phyloP scores from a whole-genome alignment of 2,329 filamentous ascomycete species.

The Zasmidium angulare region DNA sequence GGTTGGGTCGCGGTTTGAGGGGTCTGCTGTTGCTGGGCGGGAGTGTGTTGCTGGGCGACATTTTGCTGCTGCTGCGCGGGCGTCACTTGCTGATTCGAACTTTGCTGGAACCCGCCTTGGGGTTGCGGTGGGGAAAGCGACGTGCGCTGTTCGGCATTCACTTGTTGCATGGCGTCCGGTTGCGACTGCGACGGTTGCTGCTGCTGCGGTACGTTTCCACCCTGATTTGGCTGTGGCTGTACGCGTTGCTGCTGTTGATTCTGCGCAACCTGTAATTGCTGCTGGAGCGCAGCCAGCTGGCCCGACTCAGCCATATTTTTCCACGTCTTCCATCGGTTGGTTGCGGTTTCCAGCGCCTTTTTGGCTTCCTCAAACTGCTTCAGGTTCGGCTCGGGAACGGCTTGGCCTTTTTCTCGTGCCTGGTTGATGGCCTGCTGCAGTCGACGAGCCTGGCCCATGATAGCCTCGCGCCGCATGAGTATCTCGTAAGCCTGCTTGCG shows the following conservation, averaged over 20 bases:
- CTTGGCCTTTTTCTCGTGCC: conserved; percentile 12
- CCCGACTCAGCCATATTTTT: conserved; percentile 18
- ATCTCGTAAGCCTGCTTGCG: conserved; percentile 7
- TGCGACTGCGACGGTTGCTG: conserved; percentile 23
- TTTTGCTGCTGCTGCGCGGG: conserved; percentile 19
- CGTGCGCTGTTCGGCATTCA: conserved; percentile 14
- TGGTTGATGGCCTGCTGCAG: conserved; percentile 12
- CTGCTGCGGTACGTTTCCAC: conserved; percentile 19
- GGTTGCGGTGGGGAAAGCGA: conserved; percentile 19
- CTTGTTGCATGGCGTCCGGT: conserved; percentile 11
- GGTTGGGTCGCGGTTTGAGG: conserved; percentile 30
- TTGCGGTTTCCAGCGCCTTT: conserved; percentile 12
- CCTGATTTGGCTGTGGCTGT: conserved; percentile 22
- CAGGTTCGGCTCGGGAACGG: conserved; percentile 9
- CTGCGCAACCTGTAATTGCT: neutral
- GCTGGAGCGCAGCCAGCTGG: conserved; percentile 9
- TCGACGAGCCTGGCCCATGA: conserved; percentile 11
- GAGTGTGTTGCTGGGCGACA: conserved; percentile 25
- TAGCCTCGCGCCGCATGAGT: conserved; percentile 16
- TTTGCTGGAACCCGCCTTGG: conserved; percentile 19
- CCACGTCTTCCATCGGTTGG: conserved; percentile 15
- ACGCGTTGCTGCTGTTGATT: conserved; percentile 16
- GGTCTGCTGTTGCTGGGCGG: conserved; percentile 33
- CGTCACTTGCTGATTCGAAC: conserved; percentile 20
- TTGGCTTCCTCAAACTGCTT: conserved; percentile 17